Evolutionary conservation across 495 filamentous ascomycete species (phyloP).

Genomic region (Terfezia claveryi): DNA sequence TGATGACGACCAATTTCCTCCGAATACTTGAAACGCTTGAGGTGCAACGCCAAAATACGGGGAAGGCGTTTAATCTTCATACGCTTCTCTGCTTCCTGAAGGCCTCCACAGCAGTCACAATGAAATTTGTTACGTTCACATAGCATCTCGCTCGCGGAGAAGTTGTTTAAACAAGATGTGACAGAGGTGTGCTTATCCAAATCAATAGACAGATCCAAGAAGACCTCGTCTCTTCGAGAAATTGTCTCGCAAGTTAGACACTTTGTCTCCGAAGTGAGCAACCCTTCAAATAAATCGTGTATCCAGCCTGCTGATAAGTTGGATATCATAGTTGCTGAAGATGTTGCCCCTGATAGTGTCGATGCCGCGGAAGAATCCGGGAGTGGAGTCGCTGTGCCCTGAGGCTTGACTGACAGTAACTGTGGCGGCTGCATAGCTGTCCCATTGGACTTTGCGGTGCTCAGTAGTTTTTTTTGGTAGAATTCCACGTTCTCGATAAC

Average conservation of each 20-base stretch:
- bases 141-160: slow-evolving; percentile 96
- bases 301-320: slow-evolving; percentile 58
- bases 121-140: slow-evolving; percentile 98
- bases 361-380: slow-evolving; percentile 23
- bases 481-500: slow-evolving; percentile 84
- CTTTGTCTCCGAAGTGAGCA: slow-evolving; percentile 84
- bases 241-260: slow-evolving; percentile 92
- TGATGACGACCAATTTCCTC: slow-evolving; percentile 82
- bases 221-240: slow-evolving; percentile 85
- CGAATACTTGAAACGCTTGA: slow-evolving; percentile 96
- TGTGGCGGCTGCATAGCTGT: background rate
- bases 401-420: slow-evolving; percentile 15
- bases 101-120: slow-evolving; percentile 86
- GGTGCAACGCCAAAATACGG: slow-evolving; percentile 70
- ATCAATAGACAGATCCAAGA: slow-evolving; percentile 88
- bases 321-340: slow-evolving; percentile 10
- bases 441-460: slow-evolving; percentile 23
- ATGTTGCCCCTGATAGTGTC: slow-evolving; percentile 19
- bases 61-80: slow-evolving; percentile 98
- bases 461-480: slow-evolving; percentile 20
- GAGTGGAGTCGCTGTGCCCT: slow-evolving; percentile 23
- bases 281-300: slow-evolving; percentile 89
- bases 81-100: slow-evolving; percentile 94
- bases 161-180: slow-evolving; percentile 81
- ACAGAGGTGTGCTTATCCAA: slow-evolving; percentile 90